Evolutionary conservation across 1,284 basidiomycete species (phyloP).

Genomic region (Irpex sp.): DNA sequence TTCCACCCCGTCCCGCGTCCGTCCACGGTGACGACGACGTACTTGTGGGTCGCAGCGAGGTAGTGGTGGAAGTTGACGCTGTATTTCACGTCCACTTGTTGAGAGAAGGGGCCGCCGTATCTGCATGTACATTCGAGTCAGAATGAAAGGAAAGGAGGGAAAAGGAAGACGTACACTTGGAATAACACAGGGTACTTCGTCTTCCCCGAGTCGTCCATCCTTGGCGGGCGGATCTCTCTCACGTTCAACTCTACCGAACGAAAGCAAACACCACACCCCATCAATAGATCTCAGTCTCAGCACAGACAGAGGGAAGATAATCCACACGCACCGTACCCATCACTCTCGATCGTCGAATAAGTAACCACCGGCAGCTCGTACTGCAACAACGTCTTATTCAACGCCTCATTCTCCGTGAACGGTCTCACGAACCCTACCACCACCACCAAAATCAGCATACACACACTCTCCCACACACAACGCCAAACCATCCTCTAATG

Average conservation of each 20-base stretch:
- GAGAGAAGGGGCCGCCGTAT: conserved; percentile 89
- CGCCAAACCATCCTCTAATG: too few relatives aligned
- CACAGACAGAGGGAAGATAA: conserved; percentile 17
- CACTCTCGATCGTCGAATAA: conserved; percentile 70
- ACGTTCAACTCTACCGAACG: conserved; percentile 72
- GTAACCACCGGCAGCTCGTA: conserved; percentile 74
- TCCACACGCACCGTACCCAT: conserved; percentile 68
- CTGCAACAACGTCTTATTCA: conserved; percentile 68
- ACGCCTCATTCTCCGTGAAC: conserved; percentile 68
- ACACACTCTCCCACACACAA: background rate
- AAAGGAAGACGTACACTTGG: conserved; percentile 55
- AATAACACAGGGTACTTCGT: conserved; percentile 94
- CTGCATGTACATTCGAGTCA: conserved; percentile 31
- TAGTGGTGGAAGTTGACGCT: conserved; percentile 84
- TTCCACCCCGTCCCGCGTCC: conserved; percentile 94
- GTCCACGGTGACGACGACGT: conserved; percentile 86
- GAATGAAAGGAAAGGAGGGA: too few relatives aligned
- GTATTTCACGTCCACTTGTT: conserved; percentile 69
- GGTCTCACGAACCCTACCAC: conserved; percentile 50
- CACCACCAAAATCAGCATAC: background rate
- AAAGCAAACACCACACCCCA: too few relatives aligned
- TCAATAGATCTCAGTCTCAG: too few relatives aligned
- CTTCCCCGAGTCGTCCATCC: conserved; percentile 88
- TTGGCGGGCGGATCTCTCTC: conserved; percentile 85
- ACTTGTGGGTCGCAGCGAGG: conserved; percentile 78